These are phyloP conservation scores for Penstemon eatonii DNA, from an alignment of 257 asterid species.

Conservation along the genomic window DNA sequence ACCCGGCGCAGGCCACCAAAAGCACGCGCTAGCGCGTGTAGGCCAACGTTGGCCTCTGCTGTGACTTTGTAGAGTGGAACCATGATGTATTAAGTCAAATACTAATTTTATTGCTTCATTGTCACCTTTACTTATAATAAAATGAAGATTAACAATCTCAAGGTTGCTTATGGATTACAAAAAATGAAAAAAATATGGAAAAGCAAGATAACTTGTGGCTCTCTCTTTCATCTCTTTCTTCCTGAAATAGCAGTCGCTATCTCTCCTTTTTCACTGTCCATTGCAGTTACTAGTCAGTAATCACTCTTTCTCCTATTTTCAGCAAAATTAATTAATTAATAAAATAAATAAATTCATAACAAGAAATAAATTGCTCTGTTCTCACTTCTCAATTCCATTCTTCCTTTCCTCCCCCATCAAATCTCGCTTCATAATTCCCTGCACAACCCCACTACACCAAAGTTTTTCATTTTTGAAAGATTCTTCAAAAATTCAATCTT, in stretches of 20 bases:
- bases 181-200: slow-evolving; percentile 7
- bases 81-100: slow-evolving; percentile 41
- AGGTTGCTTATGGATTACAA: slow-evolving; percentile 44
- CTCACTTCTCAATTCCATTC: slow-evolving; percentile 21
- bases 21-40: too few relatives aligned
- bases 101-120: slow-evolving; percentile 25
- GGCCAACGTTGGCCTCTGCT: background rate
- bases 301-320: slow-evolving; percentile 37
- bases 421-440: slow-evolving; percentile 20
- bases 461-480: background rate
- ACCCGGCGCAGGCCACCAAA: too few relatives aligned
- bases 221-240: slow-evolving; percentile 6
- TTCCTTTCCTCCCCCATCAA: slow-evolving; percentile 26
- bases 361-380: slow-evolving; percentile 40
- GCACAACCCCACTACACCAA: slow-evolving; percentile 5
- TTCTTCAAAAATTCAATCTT: background rate
- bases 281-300: slow-evolving; percentile 54
- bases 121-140: slow-evolving; percentile 20
- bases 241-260: slow-evolving; percentile 32
- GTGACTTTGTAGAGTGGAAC: background rate
- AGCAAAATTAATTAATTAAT: slow-evolving; percentile 4
- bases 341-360: slow-evolving; percentile 29
- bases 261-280: slow-evolving; percentile 31
- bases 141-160: slow-evolving; percentile 36
- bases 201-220: background rate